Evolutionary conservation across 208 protist species (phyloP), one percentile per base, ranked within the genome.

Genomic region (Balamuthia mandrillaris): DNA sequence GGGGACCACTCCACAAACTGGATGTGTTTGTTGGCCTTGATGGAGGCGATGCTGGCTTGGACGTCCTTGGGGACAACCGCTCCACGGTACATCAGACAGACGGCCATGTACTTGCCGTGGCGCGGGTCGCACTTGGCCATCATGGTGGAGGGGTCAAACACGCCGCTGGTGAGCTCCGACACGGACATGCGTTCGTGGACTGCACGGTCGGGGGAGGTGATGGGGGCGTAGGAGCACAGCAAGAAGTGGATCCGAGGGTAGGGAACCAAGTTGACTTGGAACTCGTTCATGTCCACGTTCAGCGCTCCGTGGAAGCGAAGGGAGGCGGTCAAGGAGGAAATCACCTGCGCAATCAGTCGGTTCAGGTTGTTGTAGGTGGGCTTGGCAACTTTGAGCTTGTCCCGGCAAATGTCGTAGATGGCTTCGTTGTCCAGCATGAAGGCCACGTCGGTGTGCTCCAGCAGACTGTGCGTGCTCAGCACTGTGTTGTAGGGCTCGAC

Each of bases 401-500:
- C 91, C 51, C 92, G 89, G 91, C 65, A 92, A 65, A 94, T 97
- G 91, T 92, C 95, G 65, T 90, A 93, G 83, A 86, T 82, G 21
- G 72, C 83, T 45, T 98, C 96, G 90, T 99, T 98, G 86, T 98
- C 97, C 42, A 97, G 87, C 60, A 98, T 94, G 84, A 96, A 94
- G 39, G 94, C 91, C 39, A 98, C 93, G 81, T 98, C 96, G 63
- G 93, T 93, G 94, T 97, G 93, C 91, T 94, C 96, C 10, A 98
- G 87, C 24, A 98, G 90, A 4, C 93, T 90, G 92, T 98, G 96
- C 37, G 94, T 97, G 39, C 95, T 96, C 31, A 98, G 92, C 14
- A 98, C 95, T 52, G 92, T 92, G 93, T 99, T 99, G 94, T 99
- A 99, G 39, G 97, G 97, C 91, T 99, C 97, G 4, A 98, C 96